Base-by-base conservation (phyloP, 2,329 filamentous ascomycete genomes). In the Chrysosporium queenslandicum region DNA sequence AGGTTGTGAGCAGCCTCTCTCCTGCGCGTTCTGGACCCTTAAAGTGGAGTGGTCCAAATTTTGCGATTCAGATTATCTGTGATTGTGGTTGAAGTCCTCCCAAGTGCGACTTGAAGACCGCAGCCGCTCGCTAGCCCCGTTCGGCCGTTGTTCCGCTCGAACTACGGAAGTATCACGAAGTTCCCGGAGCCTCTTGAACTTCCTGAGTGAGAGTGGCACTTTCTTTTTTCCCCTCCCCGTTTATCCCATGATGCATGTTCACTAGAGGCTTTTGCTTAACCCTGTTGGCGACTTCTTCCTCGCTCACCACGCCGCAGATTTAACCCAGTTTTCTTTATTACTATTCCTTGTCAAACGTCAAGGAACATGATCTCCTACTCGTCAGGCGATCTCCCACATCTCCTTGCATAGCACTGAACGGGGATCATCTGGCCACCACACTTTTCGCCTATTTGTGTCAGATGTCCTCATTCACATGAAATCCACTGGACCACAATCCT, bases 11-110 rank as follows among this genome's bases (percentile, higher is more conserved):
- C 25, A 12, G n/a, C 21, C 18, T 4, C 11, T 14, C 20, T 16
- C 20, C 21, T 30, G 18, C 37, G 12, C 9, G 46, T 50, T 50
- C 47, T 50, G 47, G 39, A 42, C 37, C n/a, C 47, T 50, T 29
- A 12, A 18, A n/a, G 34, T 41, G 21, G 21, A 41, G 37, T 36
- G 16, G 16, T n/a, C n/a, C n/a, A n/a, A n/a, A n/a, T n/a, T n/a
- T n/a, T n/a, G n/a, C n/a, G n/a, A n/a, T n/a, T n/a, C n/a, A n/a
- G n/a, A n/a, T n/a, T n/a, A n/a, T n/a, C n/a, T n/a, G n/a, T n/a
- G n/a, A n/a, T n/a, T n/a, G n/a, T n/a, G n/a, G n/a, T n/a, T n/a
- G n/a, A n/a, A n/a, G n/a, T n/a, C n/a, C n/a, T n/a, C n/a, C n/a
- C n/a, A 1, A 30, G 16, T 45, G 41, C 41, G 9, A 4, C 34